These are phyloP conservation scores for Trichomonascaceae sp. DNA, from an alignment of 1,139 yeast species.

Conservation along the genomic window DNA sequence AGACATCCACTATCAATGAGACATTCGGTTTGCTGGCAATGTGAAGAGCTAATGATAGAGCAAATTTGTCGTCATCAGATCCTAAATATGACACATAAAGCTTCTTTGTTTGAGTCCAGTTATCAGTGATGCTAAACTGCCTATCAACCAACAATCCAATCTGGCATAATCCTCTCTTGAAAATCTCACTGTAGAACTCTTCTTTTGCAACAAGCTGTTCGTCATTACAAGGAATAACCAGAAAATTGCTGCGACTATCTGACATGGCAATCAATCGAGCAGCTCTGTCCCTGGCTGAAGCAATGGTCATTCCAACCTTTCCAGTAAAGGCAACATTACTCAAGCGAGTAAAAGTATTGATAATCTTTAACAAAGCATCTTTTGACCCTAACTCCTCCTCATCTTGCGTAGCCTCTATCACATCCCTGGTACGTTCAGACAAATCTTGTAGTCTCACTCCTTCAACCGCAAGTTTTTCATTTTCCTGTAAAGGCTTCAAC, in stretches of 20 bases:
- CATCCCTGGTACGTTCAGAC: slow-evolving; percentile 61
- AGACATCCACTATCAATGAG: slow-evolving; percentile 13
- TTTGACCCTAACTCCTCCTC: slow-evolving; percentile 34
- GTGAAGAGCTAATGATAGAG: slow-evolving; percentile 14
- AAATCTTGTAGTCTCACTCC: slow-evolving; percentile 55
- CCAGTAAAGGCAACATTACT: slow-evolving; percentile 46
- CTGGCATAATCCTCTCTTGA: slow-evolving; percentile 10
- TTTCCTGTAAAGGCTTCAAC: slow-evolving; percentile 1
- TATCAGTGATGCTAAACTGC: slow-evolving; percentile 14
- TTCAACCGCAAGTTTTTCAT: slow-evolving; percentile 12
- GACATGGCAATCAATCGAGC: slow-evolving; percentile 8
- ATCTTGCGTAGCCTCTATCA: slow-evolving; percentile 54
- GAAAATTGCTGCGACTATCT: slow-evolving; percentile 13
- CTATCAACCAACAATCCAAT: slow-evolving; percentile 17
- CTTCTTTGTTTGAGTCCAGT: slow-evolving; percentile 7
- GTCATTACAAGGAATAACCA: slow-evolving; percentile 20
- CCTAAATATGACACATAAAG: slow-evolving; percentile 12
- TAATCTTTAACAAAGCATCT: slow-evolving; percentile 46
- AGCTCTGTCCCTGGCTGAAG: slow-evolving; percentile 31
- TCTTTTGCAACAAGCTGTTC: not conserved
- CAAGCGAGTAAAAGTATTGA: slow-evolving; percentile 49
- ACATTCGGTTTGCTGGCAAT: slow-evolving; percentile 13
- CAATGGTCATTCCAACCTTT: slow-evolving; percentile 48
- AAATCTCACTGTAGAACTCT: slow-evolving; percentile 11
- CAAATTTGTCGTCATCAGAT: slow-evolving; percentile 13